Conservation (phyloP, 257 asterid genomes). For the Lantana camara region DNA sequence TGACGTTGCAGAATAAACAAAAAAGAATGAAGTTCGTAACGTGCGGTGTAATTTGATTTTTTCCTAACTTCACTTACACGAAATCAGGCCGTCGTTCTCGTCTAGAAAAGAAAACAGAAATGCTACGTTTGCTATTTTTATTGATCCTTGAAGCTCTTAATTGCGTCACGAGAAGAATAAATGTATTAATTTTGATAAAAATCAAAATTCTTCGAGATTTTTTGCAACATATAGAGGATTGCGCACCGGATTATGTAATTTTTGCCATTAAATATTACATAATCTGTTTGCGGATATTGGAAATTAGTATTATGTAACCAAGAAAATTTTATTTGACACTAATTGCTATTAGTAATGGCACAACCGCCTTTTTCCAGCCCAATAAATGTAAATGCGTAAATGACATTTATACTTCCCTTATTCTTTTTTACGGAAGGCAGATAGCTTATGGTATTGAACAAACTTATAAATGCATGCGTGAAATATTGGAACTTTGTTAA, state of each 20-base stretch:
- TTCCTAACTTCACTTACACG: conserved; percentile 8
- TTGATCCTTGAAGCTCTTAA: conserved; percentile 9
- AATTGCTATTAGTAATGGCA: not conserved
- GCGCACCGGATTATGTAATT: not conserved
- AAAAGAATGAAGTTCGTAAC: conserved; percentile 12
- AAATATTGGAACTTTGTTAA: not conserved
- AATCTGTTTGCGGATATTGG: not conserved
- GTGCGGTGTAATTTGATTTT: conserved; percentile 10
- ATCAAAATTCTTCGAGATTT: conserved; percentile 4
- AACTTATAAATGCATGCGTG: not conserved
- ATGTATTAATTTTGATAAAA: not conserved
- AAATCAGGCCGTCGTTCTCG: conserved; percentile 3
- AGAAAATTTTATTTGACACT: not conserved
- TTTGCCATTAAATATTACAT: not conserved
- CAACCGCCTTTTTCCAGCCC: not conserved
- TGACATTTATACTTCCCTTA: not conserved
- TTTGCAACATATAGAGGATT: conserved; percentile 3
- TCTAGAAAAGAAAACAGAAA: conserved; percentile 9
- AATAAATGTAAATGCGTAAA: not conserved
- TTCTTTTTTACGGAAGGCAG: not conserved
- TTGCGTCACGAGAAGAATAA: not conserved
- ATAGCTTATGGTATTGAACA: conserved; percentile 2
- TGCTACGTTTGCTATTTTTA: conserved; percentile 14
- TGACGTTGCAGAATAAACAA: conserved; percentile 7
- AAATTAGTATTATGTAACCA: conserved; percentile 14